These are phyloP conservation scores for Leccinum rimulosum DNA, from an alignment of 768 basidiomycete genomes.

Conservation along the genomic window DNA sequence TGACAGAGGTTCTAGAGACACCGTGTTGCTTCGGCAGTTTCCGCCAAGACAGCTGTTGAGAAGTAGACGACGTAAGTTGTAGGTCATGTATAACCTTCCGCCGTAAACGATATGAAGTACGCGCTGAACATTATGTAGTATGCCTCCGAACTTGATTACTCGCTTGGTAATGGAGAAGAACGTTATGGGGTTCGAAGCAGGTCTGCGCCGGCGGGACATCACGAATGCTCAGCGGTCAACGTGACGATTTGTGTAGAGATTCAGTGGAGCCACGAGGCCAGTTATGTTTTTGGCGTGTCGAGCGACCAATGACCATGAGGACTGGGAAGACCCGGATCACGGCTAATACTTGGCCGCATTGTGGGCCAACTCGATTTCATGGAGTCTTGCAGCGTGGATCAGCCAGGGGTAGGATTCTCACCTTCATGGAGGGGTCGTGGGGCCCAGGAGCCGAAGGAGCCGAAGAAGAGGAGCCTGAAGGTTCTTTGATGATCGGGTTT, in stretches of 20 bases:
- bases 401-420: constrained; percentile 4
- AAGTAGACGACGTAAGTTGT: background rate
- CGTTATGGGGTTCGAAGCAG: constrained; percentile 25
- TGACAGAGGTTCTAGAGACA: background rate
- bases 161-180: constrained; percentile 21
- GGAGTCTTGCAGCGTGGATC: background rate
- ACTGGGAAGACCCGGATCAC: constrained; percentile 5
- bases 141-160: constrained; percentile 14
- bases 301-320: background rate
- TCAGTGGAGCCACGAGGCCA: constrained; percentile 4
- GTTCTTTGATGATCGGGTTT: constrained; percentile 6
- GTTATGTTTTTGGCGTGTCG: constrained; percentile 2
- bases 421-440: constrained; percentile 3
- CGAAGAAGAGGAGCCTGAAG: background rate
- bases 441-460: background rate
- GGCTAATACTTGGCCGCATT: background rate
- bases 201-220: constrained; percentile 12
- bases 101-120: constrained; percentile 11
- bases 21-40: constrained; percentile 4
- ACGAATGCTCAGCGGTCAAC: background rate
- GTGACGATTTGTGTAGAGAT: constrained; percentile 5
- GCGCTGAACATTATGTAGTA: background rate
- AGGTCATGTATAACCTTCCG: background rate
- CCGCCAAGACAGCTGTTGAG: background rate
- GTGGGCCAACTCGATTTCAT: background rate